These are phyloP conservation scores for Mortierella sp. DNA, from an alignment of 371 early-diverging fungal species.

Conservation along the genomic window DNA sequence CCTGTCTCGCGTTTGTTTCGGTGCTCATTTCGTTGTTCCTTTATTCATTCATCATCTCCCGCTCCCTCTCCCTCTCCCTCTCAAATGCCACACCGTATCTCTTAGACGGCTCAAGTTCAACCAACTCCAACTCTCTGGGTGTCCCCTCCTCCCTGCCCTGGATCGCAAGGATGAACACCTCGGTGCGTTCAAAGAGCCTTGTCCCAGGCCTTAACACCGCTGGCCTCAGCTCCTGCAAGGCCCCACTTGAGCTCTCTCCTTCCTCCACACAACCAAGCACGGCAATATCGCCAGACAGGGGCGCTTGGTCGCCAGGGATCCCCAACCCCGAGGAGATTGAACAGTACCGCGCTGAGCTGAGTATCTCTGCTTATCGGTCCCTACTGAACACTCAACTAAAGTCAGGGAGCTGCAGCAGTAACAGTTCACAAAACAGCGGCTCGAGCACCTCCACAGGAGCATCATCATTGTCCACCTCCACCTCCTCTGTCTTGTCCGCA, in stretches of 20 bases:
- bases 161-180: slow-evolving; percentile 7
- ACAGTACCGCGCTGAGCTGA: slow-evolving; percentile 48
- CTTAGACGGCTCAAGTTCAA: no score
- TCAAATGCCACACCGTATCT: no score
- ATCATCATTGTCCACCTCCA: background rate
- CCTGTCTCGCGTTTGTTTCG: no score
- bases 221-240: slow-evolving; percentile 4
- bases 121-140: no score
- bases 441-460: slow-evolving; percentile 6
- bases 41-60: no score
- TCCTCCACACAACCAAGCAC: slow-evolving; percentile 39
- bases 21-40: no score
- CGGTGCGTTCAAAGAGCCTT: background rate
- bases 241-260: slow-evolving; percentile 26
- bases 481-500: slow-evolving; percentile 9
- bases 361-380: slow-evolving; percentile 50
- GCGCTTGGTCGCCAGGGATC: slow-evolving; percentile 29
- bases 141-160: slow-evolving; percentile 4
- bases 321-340: slow-evolving; percentile 48
- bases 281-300: slow-evolving; percentile 26
- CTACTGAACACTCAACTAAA: slow-evolving; percentile 41
- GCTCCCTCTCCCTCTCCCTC: no score
- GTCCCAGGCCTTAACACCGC: no score
- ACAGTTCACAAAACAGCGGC: slow-evolving; percentile 6
- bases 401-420: slow-evolving; percentile 7